Evolutionary conservation across 768 basidiomycete species (phyloP).

Genomic region (Lentinula lateritia): DNA sequence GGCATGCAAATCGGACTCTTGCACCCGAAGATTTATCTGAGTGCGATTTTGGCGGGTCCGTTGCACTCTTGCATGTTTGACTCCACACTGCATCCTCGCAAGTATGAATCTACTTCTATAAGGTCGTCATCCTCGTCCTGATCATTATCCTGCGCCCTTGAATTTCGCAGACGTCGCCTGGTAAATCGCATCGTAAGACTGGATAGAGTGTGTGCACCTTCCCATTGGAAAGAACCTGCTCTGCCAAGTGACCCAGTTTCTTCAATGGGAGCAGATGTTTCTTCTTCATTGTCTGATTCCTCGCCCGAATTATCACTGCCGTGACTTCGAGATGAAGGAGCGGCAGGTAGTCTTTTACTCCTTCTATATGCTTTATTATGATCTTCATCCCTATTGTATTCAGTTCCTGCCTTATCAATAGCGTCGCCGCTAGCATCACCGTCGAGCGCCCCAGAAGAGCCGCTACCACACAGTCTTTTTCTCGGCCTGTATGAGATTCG

Average conservation of each 20-base stretch:
- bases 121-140: neutral
- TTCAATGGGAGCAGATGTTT: neutral
- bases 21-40: neutral
- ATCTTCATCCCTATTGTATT: neutral
- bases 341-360: neutral
- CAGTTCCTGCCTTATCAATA: neutral
- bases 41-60: neutral
- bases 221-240: neutral
- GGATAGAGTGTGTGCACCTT: neutral
- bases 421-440: too few relatives aligned
- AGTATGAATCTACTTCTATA: neutral
- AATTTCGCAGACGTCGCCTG: neutral
- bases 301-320: neutral
- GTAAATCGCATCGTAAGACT: neutral
- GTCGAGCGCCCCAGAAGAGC: too few relatives aligned
- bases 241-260: neutral
- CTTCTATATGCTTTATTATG: neutral
- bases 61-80: neutral
- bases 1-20: neutral
- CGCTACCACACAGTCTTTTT: too few relatives aligned
- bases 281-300: neutral
- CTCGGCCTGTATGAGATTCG: too few relatives aligned
- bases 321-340: neutral
- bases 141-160: neutral
- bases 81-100: neutral